phyloP scores from a whole-genome alignment of 805 yeast species.

The Candida berthetii region DNA sequence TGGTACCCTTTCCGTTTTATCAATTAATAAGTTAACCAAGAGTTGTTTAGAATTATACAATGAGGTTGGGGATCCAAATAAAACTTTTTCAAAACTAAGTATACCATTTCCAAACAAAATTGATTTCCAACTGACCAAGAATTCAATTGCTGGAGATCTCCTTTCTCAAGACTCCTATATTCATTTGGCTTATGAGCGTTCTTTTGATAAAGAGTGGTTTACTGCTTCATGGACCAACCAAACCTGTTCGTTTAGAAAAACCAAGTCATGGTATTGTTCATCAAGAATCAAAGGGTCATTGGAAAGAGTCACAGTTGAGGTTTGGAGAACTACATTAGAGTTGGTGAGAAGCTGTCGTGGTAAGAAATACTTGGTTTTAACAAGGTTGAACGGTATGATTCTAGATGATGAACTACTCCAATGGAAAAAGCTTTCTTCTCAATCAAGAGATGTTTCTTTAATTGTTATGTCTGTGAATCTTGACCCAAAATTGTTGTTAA shows the following conservation, averaged over 20 bases:
- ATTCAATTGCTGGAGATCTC: conserved; percentile 26
- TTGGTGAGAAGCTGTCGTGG: conserved; percentile 29
- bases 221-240: conserved; percentile 90
- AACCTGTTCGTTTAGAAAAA: conserved; percentile 54
- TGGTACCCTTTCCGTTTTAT: conserved; percentile 24
- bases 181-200: conserved; percentile 82
- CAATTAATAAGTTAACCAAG: conserved; percentile 30
- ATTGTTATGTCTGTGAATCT: conserved; percentile 66
- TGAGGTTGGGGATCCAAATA: conserved; percentile 35
- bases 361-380: conserved; percentile 57
- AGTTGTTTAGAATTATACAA: conserved; percentile 54
- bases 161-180: conserved; percentile 67
- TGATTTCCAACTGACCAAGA: conserved; percentile 35
- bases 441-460: conserved; percentile 47
- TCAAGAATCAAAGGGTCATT: conserved; percentile 26
- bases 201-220: conserved; percentile 78
- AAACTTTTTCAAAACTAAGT: conserved; percentile 31
- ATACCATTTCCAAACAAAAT: conserved; percentile 36
- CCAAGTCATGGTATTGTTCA: conserved; percentile 59
- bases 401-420: conserved; percentile 80
- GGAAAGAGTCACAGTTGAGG: conserved; percentile 56
- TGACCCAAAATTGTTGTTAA: conserved; percentile 40
- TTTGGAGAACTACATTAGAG: conserved; percentile 53
- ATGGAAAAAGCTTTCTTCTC: conserved; percentile 68
- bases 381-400: conserved; percentile 65